Percentiles rank a stretch among this genome's conserved stretches.
Evolutionary conservation across 2,329 filamentous ascomycete genomes (phyloP).

Genomic region (Sclerotinia minor): DNA sequence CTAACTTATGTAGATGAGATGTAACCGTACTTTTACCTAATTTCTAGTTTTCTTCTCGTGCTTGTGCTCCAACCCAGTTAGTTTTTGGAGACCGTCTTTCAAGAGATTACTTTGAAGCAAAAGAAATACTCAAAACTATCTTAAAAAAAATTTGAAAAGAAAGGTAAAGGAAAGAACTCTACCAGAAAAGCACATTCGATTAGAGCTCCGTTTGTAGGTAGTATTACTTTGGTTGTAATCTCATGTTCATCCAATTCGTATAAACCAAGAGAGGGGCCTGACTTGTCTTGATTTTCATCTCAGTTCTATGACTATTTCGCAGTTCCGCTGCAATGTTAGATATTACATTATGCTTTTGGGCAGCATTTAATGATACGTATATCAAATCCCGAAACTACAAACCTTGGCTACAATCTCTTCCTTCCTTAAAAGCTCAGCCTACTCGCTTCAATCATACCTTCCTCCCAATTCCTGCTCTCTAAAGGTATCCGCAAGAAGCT

Average conservation of each 20-base stretch:
- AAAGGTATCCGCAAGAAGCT: neutral
- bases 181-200: neutral
- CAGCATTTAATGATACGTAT: conserved; percentile 55
- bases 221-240: conserved; percentile 47
- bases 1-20: conserved; percentile 60
- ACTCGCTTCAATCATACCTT: conserved; percentile 33
- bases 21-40: conserved; percentile 39
- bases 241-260: conserved; percentile 47
- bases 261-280: conserved; percentile 31
- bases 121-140: conserved; percentile 54
- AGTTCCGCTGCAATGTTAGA: neutral
- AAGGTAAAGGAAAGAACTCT: fast-evolving
- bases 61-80: too few relatives aligned
- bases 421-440: conserved; percentile 42
- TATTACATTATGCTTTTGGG: conserved; percentile 44
- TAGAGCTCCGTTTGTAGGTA: conserved; percentile 54
- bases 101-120: neutral
- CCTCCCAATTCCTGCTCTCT: conserved; percentile 43
- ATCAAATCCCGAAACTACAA: conserved; percentile 52
- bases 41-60: neutral
- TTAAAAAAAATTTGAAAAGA: too few relatives aligned
- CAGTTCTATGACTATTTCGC: neutral
- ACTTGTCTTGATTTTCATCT: neutral
- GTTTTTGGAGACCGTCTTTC: neutral
- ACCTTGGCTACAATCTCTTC: conserved; percentile 61